Percentiles rank a stretch among this genome's conserved stretches.
Conservation (phyloP, 129 eudicot genomes). For the Lactuca sativa region DNA sequence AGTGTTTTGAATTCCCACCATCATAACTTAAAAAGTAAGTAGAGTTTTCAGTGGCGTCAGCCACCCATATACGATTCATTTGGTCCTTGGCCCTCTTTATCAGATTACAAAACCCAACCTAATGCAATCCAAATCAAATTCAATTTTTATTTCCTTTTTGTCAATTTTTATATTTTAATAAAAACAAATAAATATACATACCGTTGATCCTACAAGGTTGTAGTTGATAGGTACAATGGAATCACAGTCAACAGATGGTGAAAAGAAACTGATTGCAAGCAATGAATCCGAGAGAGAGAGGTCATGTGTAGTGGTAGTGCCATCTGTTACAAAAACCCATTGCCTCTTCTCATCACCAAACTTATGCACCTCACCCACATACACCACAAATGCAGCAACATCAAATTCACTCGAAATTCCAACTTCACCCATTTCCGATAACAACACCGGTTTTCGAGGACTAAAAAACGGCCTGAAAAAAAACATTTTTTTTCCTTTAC, state of each 20-base stretch:
- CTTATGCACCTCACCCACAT: constrained; percentile 73
- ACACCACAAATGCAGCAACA: constrained; percentile 67
- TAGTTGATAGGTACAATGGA: constrained; percentile 54
- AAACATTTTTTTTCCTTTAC: neutral
- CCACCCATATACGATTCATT: constrained; percentile 73
- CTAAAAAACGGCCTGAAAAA: constrained; percentile 60
- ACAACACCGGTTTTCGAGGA: constrained; percentile 60
- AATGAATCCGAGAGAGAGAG: constrained; percentile 40
- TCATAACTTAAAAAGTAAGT: constrained; percentile 68
- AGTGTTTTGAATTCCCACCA: constrained; percentile 41
- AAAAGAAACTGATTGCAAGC: constrained; percentile 80
- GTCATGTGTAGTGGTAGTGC: constrained; percentile 26
- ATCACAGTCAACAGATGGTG: constrained; percentile 54
- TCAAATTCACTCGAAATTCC: constrained; percentile 90
- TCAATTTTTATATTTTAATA: too few species aligned
- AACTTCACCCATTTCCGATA: constrained; percentile 61
- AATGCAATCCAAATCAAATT: neutral
- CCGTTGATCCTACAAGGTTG: constrained; percentile 75
- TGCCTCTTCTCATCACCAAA: constrained; percentile 64
- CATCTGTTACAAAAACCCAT: constrained; percentile 92
- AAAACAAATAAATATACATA: constrained; percentile 29
- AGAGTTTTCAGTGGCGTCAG: constrained; percentile 86
- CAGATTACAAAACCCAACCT: constrained; percentile 88
- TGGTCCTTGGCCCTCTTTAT: constrained; percentile 69
- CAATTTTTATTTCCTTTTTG: neutral